Base-by-base conservation (phyloP, 768 basidiomycete species). In the Gymnopilus junonius region DNA sequence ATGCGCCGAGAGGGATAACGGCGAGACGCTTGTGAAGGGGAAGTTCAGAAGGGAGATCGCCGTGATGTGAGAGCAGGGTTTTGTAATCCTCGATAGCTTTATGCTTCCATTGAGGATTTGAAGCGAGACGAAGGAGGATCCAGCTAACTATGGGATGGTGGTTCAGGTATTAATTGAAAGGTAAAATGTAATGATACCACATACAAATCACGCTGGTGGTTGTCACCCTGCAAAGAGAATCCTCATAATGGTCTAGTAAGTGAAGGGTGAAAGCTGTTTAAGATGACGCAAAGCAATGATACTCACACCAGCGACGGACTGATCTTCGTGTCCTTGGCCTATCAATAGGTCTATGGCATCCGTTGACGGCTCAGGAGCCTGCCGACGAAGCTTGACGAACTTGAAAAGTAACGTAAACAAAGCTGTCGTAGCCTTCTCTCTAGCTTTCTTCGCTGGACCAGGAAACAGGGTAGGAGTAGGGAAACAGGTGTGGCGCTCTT, bases 121-220 rank as follows among this genome's bases (percentile, higher is more conserved):
- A 61, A 14, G 70, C 73, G 3, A 81, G 74, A 61, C 73, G 74
- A 3, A 83, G 51, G 10, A 80, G 65, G 0, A 70, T 71, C 79
- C 80, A 82, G 64, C 75, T 78, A 3, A 73, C 79, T 80, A 17
- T n/a, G n/a, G n/a, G n/a, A n/a, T n/a, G n/a, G n/a, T n/a, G n/a
- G n/a, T n/a, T n/a, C n/a, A n/a, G n/a, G n/a, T n/a, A n/a, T n/a
- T n/a, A n/a, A n/a, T n/a, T n/a, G n/a, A n/a, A n/a, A n/a, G n/a
- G n/a, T n/a, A n/a, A n/a, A n/a, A 1, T 20, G 40, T 11, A 20
- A 20, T 4, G 40, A 20, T n/a, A 20, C 11, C 4, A 67, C 76
- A n/a, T 46, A 79, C 79, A 68, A 32, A 68, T 76, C 31, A 76
- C 75, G 20, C 79, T 75, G 1, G 77, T 77, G 65, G 77, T 78